Conservation (phyloP, 1,139 yeast species). For the Yamadazyma triangularis region DNA sequence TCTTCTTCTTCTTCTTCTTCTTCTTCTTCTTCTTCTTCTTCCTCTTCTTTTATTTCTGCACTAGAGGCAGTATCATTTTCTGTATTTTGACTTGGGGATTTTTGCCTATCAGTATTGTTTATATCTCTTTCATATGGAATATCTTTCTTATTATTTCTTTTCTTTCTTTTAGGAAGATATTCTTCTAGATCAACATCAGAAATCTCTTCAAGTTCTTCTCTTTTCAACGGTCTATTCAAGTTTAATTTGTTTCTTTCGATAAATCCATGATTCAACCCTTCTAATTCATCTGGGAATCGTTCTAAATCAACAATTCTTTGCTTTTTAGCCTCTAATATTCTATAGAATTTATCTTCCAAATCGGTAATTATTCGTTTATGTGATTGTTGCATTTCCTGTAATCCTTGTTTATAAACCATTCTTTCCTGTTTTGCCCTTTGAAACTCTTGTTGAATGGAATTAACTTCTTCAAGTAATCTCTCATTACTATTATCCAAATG, state of each 20-base stretch:
- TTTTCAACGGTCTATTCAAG: constrained; percentile 10
- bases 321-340: constrained; percentile 33
- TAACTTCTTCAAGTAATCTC: constrained; percentile 1
- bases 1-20: constrained; percentile 3
- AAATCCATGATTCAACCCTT: constrained; percentile 20
- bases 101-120: no score
- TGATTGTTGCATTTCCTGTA: constrained; percentile 12
- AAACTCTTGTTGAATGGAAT: background rate
- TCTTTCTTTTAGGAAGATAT: no score
- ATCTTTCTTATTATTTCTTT: no score
- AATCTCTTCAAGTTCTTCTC: constrained; percentile 1
- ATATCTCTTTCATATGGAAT: no score
- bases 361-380: constrained; percentile 26
- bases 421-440: constrained; percentile 4
- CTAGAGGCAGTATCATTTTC: background rate
- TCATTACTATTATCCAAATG: background rate
- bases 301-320: constrained; percentile 29
- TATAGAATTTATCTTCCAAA: constrained; percentile 33
- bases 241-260: constrained; percentile 14
- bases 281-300: constrained; percentile 7
- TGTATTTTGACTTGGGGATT: background rate
- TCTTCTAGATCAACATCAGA: background rate
- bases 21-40: background rate
- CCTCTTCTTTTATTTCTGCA: constrained; percentile 1
- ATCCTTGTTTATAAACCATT: constrained; percentile 6